These are phyloP conservation scores for Amphichorda felina DNA, from an alignment of 2,329 filamentous ascomycete species.

Conservation along the genomic window DNA sequence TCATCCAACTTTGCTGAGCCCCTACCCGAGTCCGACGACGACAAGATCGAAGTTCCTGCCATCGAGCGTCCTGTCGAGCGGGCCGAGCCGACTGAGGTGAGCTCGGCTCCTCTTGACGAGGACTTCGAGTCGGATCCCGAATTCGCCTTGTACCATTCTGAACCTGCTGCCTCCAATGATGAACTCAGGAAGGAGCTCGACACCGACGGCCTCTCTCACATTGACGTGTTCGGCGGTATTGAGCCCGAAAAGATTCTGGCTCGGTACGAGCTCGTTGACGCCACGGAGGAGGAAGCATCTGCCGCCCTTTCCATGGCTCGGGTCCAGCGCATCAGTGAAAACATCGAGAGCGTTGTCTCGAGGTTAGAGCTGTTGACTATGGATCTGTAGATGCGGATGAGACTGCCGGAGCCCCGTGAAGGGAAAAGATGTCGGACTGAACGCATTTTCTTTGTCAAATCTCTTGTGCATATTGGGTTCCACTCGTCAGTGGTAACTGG, in stretches of 20 bases:
- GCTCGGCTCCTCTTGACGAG: constrained; percentile 26
- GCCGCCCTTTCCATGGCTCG: constrained; percentile 33
- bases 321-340: constrained; percentile 34
- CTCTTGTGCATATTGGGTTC: constrained; percentile 1
- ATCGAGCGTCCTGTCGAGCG: constrained; percentile 35
- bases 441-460: not conserved
- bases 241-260: constrained; percentile 51
- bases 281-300: constrained; percentile 32
- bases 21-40: constrained; percentile 28
- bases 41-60: constrained; percentile 44
- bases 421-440: not conserved
- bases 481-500: not conserved
- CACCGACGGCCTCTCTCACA: constrained; percentile 24
- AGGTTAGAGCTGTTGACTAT: constrained; percentile 24
- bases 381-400: constrained; percentile 12
- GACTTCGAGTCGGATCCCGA: constrained; percentile 52
- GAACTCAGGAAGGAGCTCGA: constrained; percentile 23
- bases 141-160: constrained; percentile 47
- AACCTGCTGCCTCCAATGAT: constrained; percentile 12
- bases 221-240: constrained; percentile 40
- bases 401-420: not conserved
- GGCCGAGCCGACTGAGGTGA: constrained; percentile 14
- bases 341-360: constrained; percentile 20
- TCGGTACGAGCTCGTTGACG: constrained; percentile 53
- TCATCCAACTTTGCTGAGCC: constrained; percentile 37